A percentile compares a stretch with the other conserved stretches of the same genome.
phyloP scores from a whole-genome alignment of 177 flowering plant genomes.

The Vitis hybrid region DNA sequence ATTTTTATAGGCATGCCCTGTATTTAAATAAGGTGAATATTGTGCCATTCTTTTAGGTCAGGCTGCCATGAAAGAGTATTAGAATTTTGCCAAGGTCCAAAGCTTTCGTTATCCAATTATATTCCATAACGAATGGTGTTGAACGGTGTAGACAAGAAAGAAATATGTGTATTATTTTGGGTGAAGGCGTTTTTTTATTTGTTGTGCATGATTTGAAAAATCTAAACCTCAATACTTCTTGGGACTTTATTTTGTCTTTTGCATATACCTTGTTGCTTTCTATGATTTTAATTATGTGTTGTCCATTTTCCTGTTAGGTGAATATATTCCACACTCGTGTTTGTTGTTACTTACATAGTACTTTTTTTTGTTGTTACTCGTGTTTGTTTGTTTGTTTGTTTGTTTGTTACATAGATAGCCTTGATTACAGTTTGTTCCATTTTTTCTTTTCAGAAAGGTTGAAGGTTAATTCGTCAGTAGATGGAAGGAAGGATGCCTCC shows the following conservation, averaged over 20 bases:
- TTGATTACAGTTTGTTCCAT: not conserved
- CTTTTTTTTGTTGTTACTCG: not conserved
- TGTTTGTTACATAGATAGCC: not conserved
- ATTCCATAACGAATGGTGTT: not conserved
- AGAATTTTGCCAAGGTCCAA: not conserved
- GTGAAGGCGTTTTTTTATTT: slow-evolving; percentile 4
- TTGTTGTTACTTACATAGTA: not conserved
- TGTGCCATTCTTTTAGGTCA: not conserved
- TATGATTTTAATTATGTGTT: not conserved
- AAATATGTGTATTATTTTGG: not conserved
- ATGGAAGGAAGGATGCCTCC: slow-evolving; percentile 21
- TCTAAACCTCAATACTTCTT: slow-evolving; percentile 6
- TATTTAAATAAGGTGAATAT: not conserved
- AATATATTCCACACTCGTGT: not conserved
- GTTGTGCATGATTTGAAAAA: slow-evolving; percentile 4
- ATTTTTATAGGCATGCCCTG: no score
- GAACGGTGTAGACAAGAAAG: slow-evolving; percentile 8
- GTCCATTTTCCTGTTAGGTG: not conserved
- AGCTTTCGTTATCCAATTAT: not conserved
- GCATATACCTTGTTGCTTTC: not conserved
- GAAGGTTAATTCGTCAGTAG: slow-evolving; percentile 7
- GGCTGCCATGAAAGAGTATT: not conserved
- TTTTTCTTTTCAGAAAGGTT: slow-evolving; percentile 18
- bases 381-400: not conserved
- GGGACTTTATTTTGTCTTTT: slow-evolving; percentile 2